These are phyloP conservation scores for Neospermospora avenae DNA, from an alignment of 2,329 filamentous ascomycete species.

Conservation along the genomic window DNA sequence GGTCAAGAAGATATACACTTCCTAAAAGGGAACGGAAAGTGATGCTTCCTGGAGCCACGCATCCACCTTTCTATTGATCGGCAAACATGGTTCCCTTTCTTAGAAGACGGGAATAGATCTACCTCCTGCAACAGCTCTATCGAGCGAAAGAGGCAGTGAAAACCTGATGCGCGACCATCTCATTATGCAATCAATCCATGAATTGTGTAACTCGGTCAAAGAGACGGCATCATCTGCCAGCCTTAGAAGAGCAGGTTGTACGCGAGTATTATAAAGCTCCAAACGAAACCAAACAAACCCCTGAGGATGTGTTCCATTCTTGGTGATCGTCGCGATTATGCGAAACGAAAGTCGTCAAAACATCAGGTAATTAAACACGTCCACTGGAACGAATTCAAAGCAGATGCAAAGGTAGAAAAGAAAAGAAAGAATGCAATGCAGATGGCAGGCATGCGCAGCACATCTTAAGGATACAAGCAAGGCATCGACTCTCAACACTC, in stretches of 20 bases:
- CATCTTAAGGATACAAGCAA: too few relatives aligned
- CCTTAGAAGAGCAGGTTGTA: not conserved
- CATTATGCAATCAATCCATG: too few relatives aligned
- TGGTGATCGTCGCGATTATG: not conserved
- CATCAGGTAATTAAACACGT: not conserved
- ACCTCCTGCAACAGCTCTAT: not conserved
- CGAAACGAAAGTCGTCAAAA: not conserved
- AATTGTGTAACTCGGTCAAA: too few relatives aligned
- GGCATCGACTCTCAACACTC: too few relatives aligned
- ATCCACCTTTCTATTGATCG: not conserved
- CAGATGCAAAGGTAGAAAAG: too few relatives aligned
- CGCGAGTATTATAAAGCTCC: not conserved
- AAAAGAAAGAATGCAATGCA: too few relatives aligned
- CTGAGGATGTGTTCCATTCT: not conserved
- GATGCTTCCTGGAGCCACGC: not conserved
- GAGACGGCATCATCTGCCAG: too few relatives aligned
- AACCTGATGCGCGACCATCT: too few relatives aligned
- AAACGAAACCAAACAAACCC: not conserved
- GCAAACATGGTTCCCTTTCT: not conserved
- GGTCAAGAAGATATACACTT: not conserved
- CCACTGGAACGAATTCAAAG: not conserved
- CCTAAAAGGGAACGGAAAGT: not conserved
- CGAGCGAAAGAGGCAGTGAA: not conserved
- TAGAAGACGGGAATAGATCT: constrained; percentile 1
- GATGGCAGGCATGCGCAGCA: too few relatives aligned